Evolutionary conservation across 2,329 filamentous ascomycete genomes (phyloP), one percentile per base, ranked within the genome.

Genomic region (Botrytis paeoniae): DNA sequence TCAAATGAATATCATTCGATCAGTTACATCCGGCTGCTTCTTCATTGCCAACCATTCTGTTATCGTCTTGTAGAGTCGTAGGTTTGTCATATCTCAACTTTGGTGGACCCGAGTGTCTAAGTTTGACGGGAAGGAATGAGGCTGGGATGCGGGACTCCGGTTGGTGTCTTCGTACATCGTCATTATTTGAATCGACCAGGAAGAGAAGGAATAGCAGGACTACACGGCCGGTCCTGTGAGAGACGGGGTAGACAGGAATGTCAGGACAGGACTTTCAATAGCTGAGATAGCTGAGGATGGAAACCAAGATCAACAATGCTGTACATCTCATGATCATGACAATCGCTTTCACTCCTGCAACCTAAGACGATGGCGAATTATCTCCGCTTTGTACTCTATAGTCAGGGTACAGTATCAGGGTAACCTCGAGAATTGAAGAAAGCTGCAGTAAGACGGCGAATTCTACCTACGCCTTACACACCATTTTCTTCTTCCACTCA

Each of bases 1-100:
- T 57, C 12, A 37, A 57, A 69, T 57, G 48, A 37, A 57, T 57
- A 69, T 43, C 37, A 69, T 69, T 69, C 48, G n/a, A 43, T 57
- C 37, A 20, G 51, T 68, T 57, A 69, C 65, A 69, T 69, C 18
- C 65, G 37, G 65, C n/a, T 57, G 37, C 65, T 32, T 37, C 37
- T 29, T 54, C 48, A 57, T 6, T 32, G 14, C 25, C 51, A 7
- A 54, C 25, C 25, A 57, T 57, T 68, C 25, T 39, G 45, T 68
- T 68, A 41, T 68, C 48, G 45, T 68, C 43, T 64, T 29, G 51
- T 32, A 57, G 51, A 57, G 51, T 57, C 7, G 45, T 39, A n/a
- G 64, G 45, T 39, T 39, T 39, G 64, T 66, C 64, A 66, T 29
- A 54, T 66, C 65, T 68, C 65, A 68, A 57, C 9, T 68, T 68